Percentiles rank a stretch among this genome's conserved stretches.
These are phyloP conservation scores for Pezicula carpinea DNA, from an alignment of 2,329 filamentous ascomycete genomes.

Conservation along the genomic window DNA sequence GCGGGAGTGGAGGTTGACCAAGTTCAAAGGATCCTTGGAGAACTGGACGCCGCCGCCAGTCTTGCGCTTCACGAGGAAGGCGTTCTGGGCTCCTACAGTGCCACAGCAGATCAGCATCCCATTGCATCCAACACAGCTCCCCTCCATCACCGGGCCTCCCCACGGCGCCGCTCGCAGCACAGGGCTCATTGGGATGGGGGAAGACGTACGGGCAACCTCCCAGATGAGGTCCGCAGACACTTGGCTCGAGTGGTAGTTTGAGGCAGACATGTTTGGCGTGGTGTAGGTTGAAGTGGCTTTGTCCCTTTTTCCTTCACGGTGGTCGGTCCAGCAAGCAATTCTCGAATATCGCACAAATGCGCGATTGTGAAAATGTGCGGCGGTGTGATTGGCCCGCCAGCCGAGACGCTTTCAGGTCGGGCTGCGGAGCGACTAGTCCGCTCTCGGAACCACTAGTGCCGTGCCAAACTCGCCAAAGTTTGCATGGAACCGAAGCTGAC, in stretches of 20 bases:
- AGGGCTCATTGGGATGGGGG: conserved; percentile 1
- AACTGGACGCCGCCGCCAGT: conserved; percentile 76
- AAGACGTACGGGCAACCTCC: conserved; percentile 85
- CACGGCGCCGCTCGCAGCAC: too few relatives aligned
- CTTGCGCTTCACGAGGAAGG: conserved; percentile 89
- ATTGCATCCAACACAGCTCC: conserved; percentile 3
- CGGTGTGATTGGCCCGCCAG: neutral
- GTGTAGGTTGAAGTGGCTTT: conserved; percentile 4
- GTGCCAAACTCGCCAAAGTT: too few relatives aligned
- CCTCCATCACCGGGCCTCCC: neutral
- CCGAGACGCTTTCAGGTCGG: too few relatives aligned
- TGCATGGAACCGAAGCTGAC: too few relatives aligned
- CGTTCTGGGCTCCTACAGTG: conserved; percentile 72
- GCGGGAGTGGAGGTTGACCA: conserved; percentile 84
- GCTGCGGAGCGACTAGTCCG: too few relatives aligned
- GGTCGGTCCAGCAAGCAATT: neutral
- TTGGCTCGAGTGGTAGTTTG: conserved; percentile 58
- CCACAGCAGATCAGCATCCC: conserved; percentile 12
- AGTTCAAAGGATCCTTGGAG: conserved; percentile 91
- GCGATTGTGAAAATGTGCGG: neutral
- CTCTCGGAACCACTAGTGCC: too few relatives aligned
- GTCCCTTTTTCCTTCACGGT: neutral
- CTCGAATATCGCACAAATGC: neutral
- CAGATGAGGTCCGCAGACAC: conserved; percentile 89
- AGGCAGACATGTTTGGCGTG: conserved; percentile 31